Evolutionary conservation across 768 basidiomycete genomes (phyloP), one percentile per base, ranked within the genome.

Genomic region (Boletus vermiculosoides): DNA sequence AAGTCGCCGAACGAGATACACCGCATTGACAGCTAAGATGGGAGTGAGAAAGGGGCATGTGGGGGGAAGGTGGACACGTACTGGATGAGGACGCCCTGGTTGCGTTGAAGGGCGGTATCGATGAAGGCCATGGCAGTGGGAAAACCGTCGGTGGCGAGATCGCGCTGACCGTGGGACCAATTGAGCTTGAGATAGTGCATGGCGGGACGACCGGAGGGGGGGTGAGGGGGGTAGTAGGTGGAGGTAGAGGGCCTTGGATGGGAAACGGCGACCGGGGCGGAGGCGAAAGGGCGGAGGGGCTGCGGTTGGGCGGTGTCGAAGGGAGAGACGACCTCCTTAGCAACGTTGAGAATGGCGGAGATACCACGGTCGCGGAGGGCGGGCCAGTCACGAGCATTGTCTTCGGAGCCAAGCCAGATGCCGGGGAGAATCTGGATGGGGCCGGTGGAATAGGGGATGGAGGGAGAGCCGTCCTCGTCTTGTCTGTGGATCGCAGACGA

Each of bases 91-190:
- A 94, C 83, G 59, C 90, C 88, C 58, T 91, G 90, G 52, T 85
- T 85, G 62, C 88, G 85, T 52, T 80, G 78, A 52, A 92, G 72
- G 46, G 90, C 87, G 34, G 83, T 81, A 70, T 94, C 93, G 55
- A 88, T 81, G 60, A 94, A 95, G 20, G 80, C 72, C 84, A 94
- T 92, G 6, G 88, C 94, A 9, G 77, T 80, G 50, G 84, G 83
- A 73, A 94, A 93, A 47, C 92, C 92, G 40, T 83, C 74, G 3
- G 83, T 73, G 62, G 93, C 91, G 39, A 96, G 83, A 70, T 96
- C 88, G 54, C 88, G 81, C 73, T 95, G 91, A n/a, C 94, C 94
- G 68, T 96, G 94, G 23, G 92, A 94, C 94, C 94, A 96, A 50
- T 82, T 81, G 28, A 95, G 82, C 71, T 92, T 93, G 73, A 93